Evolutionary conservation across 257 asterid species (phyloP).

Genomic region (Forsythia viridissima): DNA sequence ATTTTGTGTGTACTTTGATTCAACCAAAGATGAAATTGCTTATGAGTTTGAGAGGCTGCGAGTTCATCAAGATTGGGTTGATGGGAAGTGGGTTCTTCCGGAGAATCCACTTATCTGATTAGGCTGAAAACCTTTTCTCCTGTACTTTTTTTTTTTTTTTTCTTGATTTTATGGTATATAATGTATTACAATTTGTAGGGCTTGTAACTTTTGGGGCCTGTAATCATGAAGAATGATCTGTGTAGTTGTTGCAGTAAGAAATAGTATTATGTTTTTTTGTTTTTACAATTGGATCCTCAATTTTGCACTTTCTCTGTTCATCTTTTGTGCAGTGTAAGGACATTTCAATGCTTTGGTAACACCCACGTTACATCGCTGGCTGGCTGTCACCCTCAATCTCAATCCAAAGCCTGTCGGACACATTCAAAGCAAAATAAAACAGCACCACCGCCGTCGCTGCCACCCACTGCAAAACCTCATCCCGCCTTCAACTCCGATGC

Average conservation of each 20-base stretch:
- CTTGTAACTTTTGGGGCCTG: background rate
- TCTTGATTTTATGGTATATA: background rate
- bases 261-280: too few relatives aligned
- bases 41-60: slow-evolving; percentile 22
- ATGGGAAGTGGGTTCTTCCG: slow-evolving; percentile 25
- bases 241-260: background rate
- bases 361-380: too few relatives aligned
- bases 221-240: background rate
- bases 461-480: too few relatives aligned
- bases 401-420: too few relatives aligned
- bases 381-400: too few relatives aligned
- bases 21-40: slow-evolving; percentile 10
- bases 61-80: slow-evolving; percentile 36
- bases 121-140: background rate
- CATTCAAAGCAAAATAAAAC: too few relatives aligned
- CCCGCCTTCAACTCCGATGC: too few relatives aligned
- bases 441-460: too few relatives aligned
- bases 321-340: background rate
- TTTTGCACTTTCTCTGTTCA: background rate
- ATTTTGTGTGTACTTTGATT: slow-evolving; percentile 20
- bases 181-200: background rate
- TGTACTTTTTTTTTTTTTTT: background rate
- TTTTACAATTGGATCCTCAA: background rate
- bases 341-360: too few relatives aligned
- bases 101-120: background rate